Conservation (phyloP, 2,329 filamentous ascomycete genomes). For the Diaporthe sp. region DNA sequence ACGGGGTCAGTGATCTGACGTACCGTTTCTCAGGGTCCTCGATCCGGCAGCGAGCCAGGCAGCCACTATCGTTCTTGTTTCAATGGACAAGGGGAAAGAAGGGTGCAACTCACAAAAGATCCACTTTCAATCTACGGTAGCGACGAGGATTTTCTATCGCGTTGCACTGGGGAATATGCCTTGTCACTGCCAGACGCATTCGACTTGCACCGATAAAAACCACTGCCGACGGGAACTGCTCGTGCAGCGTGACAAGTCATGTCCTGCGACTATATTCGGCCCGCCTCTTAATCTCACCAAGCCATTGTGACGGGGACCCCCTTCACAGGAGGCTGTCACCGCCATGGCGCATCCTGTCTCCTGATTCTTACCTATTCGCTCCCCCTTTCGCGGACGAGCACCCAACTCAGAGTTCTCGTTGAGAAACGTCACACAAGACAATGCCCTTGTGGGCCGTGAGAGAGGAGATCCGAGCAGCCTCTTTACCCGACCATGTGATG, state of each 20-base stretch:
- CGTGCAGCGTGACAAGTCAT: slow-evolving; percentile 15
- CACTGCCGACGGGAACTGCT: slow-evolving; percentile 7
- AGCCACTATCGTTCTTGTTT: too few relatives aligned
- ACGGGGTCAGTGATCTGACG: neutral
- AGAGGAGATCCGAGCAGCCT: neutral
- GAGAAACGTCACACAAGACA: slow-evolving; percentile 32
- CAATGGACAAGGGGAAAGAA: too few relatives aligned
- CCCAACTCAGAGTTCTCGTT: neutral
- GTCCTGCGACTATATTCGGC: neutral
- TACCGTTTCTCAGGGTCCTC: slow-evolving; percentile 2
- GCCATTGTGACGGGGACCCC: neutral
- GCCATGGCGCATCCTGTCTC: neutral
- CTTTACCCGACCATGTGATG: slow-evolving; percentile 1
- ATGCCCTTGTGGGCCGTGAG: neutral
- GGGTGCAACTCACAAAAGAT: neutral
- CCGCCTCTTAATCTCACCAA: neutral
- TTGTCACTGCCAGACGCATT: neutral
- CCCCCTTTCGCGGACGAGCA: neutral
- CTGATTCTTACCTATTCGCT: neutral
- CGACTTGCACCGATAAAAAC: neutral
- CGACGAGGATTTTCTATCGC: neutral
- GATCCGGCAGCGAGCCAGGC: too few relatives aligned
- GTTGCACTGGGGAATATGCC: neutral
- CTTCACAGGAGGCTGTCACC: neutral
- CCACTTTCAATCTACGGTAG: neutral